These are phyloP conservation scores for Bruguiera hainesii DNA, from an alignment of 441 rosid genomes.

Conservation along the genomic window DNA sequence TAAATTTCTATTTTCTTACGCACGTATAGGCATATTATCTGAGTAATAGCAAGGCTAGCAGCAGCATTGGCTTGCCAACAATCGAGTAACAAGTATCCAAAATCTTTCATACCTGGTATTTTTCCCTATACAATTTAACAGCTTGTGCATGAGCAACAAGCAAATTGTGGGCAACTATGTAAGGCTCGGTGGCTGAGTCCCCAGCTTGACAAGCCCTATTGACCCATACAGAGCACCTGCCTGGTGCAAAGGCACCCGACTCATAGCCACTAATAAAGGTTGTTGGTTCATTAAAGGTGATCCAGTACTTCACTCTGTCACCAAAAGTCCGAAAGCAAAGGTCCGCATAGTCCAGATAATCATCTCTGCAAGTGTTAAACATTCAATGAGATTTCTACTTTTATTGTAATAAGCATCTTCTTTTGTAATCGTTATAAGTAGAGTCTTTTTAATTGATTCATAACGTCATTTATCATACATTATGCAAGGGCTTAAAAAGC, in stretches of 20 bases:
- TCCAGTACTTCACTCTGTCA: slow-evolving; percentile 27
- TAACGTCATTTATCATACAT: slow-evolving; percentile 13
- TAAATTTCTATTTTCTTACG: too few relatives aligned
- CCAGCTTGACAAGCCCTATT: slow-evolving; percentile 16
- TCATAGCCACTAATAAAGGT: slow-evolving; percentile 10
- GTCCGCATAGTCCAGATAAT: slow-evolving; percentile 18
- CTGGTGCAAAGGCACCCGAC: slow-evolving; percentile 13
- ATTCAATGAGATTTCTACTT: too few relatives aligned
- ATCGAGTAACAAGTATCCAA: neutral
- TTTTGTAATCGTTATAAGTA: neutral
- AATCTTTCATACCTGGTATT: slow-evolving; percentile 19
- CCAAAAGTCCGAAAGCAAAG: slow-evolving; percentile 21
- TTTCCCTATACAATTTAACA: slow-evolving; percentile 18
- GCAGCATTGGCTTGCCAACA: too few relatives aligned
- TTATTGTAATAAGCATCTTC: too few relatives aligned
- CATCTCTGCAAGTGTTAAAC: slow-evolving; percentile 7
- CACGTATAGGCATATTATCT: too few relatives aligned
- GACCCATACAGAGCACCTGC: slow-evolving; percentile 11
- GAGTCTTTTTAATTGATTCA: too few relatives aligned
- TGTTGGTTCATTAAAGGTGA: slow-evolving; percentile 24
- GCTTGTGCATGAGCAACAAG: slow-evolving; percentile 25
- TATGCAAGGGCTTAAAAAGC: slow-evolving; percentile 26
- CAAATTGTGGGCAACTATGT: slow-evolving; percentile 18
- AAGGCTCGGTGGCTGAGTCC: slow-evolving; percentile 26
- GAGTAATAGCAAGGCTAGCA: too few relatives aligned